Evolutionary conservation across 2,329 filamentous ascomycete genomes (phyloP).

Genomic region (Fusarium sacchari): DNA sequence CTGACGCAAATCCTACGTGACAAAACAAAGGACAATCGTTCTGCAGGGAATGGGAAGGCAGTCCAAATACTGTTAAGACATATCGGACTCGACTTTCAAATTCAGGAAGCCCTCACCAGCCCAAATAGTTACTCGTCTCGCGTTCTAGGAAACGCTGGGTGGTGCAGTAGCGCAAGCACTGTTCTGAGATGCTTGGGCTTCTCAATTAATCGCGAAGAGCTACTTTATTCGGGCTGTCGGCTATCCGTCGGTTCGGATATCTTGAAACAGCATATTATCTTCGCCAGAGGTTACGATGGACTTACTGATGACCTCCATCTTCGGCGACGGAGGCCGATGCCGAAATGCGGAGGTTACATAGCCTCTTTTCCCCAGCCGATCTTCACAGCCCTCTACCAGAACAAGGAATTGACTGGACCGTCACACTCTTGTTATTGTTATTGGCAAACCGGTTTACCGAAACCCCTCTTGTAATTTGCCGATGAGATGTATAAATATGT

Average conservation of each 20-base stretch:
- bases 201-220: no score
- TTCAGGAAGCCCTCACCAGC: no score
- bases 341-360: constrained; percentile 8
- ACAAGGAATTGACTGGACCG: neutral
- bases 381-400: neutral
- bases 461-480: neutral
- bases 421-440: neutral
- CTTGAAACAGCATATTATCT: neutral
- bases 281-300: neutral
- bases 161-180: no score
- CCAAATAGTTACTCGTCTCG: no score
- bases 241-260: neutral
- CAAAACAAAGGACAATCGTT: neutral
- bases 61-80: no score
- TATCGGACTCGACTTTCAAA: no score
- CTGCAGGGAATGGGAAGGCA: no score
- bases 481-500: neutral
- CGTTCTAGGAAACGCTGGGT: no score
- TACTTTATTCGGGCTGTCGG: no score
- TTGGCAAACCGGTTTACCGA: neutral
- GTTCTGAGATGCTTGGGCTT: no score
- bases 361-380: neutral
- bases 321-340: constrained; percentile 1
- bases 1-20: neutral
- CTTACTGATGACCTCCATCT: neutral